Evolutionary conservation across 495 filamentous ascomycete genomes (phyloP), one percentile per base, ranked within the genome.

Genomic region (Trichoderma virens): DNA sequence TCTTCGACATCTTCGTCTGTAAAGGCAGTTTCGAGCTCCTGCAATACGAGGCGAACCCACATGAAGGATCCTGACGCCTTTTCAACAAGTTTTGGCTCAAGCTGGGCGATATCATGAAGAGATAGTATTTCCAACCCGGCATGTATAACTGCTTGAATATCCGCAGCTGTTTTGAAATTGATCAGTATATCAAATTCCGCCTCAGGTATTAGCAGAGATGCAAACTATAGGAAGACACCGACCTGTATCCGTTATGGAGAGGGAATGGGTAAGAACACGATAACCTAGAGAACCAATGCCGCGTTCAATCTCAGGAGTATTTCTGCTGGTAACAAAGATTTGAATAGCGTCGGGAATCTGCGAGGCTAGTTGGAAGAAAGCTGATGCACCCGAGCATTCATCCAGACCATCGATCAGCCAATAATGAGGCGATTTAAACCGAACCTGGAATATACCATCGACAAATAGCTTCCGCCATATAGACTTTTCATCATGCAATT

Each of bases 41-140:
- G 45, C 1, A 75, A 56, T 2, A 76, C 71, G 5, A 77, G 70
- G 4, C 68, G 66, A 0, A 62, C 45, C 75, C 75, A 77, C 20
- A 77, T 64, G 25, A 76, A 77, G 0, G 68, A 75, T 3, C 75
- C 75, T 0, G 62, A 64, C 0, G 75, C 71, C 14, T 72, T 75
- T 0, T n/a, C 20, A 1, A 77, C 34, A 13, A 35, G 6, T 35
- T 13, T n/a, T n/a, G n/a, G n/a, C n/a, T n/a, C n/a, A n/a, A n/a
- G n/a, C n/a, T n/a, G n/a, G n/a, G n/a, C n/a, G n/a, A n/a, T n/a
- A n/a, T n/a, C n/a, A n/a, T n/a, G n/a, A n/a, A n/a, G n/a, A n/a
- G n/a, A n/a, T n/a, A n/a, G n/a, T n/a, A n/a, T n/a, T n/a, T n/a
- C n/a, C n/a, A n/a, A n/a, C n/a, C n/a, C n/a, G n/a, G n/a, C n/a